A percentile compares a stretch with the other conserved stretches of the same genome.
Conservation (phyloP, 495 filamentous ascomycete genomes). For the Entonaema liquescens region DNA sequence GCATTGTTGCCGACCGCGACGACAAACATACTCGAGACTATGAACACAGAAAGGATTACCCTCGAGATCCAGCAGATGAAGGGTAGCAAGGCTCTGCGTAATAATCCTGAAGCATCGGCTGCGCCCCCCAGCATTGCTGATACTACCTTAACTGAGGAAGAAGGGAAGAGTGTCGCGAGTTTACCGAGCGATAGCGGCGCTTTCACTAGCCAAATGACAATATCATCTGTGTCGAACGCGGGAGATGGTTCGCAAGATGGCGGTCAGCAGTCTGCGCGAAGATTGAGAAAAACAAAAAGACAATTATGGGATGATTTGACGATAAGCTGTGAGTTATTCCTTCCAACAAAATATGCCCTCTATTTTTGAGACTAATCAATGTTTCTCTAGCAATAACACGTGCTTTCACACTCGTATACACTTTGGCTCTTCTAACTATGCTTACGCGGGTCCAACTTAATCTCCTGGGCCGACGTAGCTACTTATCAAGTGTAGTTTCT, state of each 20-base stretch:
- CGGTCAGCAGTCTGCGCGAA: slow-evolving; percentile 48
- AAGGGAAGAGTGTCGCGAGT: slow-evolving; percentile 78
- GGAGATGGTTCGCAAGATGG: slow-evolving; percentile 52
- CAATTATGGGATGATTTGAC: slow-evolving; percentile 98
- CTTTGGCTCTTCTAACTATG: slow-evolving; percentile 84
- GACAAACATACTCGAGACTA: slow-evolving; percentile 83
- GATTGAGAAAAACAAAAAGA: slow-evolving; percentile 79
- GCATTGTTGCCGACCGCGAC: slow-evolving; percentile 92
- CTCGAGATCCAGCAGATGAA: slow-evolving; percentile 95
- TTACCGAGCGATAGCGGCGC: slow-evolving; percentile 80
- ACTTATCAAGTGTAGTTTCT: slow-evolving; percentile 92
- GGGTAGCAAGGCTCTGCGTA: slow-evolving; percentile 73
- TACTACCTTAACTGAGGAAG: slow-evolving; percentile 71
- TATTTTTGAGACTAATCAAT: slow-evolving; percentile 37
- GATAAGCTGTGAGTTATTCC: slow-evolving; percentile 77
- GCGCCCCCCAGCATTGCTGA: slow-evolving; percentile 75
- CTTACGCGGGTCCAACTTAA: slow-evolving; percentile 97
- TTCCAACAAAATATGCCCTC: neutral
- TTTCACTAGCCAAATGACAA: slow-evolving; percentile 77
- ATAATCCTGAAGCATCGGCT: slow-evolving; percentile 67
- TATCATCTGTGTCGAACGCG: slow-evolving; percentile 48
- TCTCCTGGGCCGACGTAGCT: slow-evolving; percentile 92
- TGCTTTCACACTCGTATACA: slow-evolving; percentile 91
- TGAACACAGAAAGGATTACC: slow-evolving; percentile 89
- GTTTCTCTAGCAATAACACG: slow-evolving; percentile 82